These are phyloP conservation scores for Peronospora farinosa DNA, from an alignment of 352 stramenopile species.

Conservation along the genomic window DNA sequence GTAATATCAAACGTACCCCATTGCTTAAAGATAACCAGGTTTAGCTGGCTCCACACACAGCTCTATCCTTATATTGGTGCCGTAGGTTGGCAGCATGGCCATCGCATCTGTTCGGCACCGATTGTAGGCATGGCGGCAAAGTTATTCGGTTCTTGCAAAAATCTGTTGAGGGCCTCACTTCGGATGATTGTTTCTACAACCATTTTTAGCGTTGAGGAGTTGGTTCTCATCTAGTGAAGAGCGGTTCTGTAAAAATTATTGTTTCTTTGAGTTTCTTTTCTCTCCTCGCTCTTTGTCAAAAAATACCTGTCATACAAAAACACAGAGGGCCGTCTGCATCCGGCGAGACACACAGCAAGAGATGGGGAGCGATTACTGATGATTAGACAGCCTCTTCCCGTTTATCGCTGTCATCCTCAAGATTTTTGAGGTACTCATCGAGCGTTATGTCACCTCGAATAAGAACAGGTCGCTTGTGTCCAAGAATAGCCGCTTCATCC, in stretches of 20 bases:
- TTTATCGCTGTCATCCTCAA: slow-evolving; percentile 57
- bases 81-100: slow-evolving; percentile 20
- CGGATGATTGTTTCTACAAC: no score
- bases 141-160: no score
- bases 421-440: slow-evolving; percentile 66
- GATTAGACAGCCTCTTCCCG: slow-evolving; percentile 48
- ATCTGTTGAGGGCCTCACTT: no score
- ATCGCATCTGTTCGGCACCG: no score
- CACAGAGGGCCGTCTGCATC: slow-evolving; percentile 14
- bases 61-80: slow-evolving; percentile 36
- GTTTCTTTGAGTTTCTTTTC: slow-evolving; percentile 18
- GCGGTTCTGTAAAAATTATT: background rate
- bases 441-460: slow-evolving; percentile 66
- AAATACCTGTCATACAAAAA: slow-evolving; percentile 31
- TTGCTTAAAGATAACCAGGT: slow-evolving; percentile 59
- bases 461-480: slow-evolving; percentile 87
- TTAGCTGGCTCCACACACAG: slow-evolving; percentile 42
- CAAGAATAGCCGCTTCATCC: slow-evolving; percentile 88
- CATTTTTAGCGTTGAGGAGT: no score
- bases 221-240: no score
- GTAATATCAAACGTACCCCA: slow-evolving; percentile 33
- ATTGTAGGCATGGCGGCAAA: no score
- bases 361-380: slow-evolving; percentile 1
- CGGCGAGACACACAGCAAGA: slow-evolving; percentile 6
- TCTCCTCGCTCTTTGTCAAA: slow-evolving; percentile 25